Conservation (phyloP, 768 basidiomycete species). For the Mycena crocata region DNA sequence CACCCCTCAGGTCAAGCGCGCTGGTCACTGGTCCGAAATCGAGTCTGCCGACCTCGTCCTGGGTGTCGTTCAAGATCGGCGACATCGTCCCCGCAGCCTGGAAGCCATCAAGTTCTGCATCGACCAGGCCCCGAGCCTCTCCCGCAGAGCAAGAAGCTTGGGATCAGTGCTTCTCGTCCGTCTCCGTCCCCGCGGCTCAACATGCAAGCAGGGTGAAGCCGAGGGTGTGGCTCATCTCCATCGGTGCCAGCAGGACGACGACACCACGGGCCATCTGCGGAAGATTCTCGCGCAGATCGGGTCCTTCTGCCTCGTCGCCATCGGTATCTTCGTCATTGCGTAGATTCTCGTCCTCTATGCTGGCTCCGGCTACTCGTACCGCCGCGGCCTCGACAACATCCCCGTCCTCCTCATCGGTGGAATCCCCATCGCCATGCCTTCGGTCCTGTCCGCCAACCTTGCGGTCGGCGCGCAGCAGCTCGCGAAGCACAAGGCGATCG, state of each 20-base stretch:
- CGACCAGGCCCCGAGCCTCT: conserved; percentile 98
- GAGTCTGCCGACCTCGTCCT: conserved; percentile 92
- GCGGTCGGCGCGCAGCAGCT: conserved; percentile 98
- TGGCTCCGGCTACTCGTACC: too few relatives aligned
- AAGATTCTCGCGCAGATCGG: conserved; percentile 98
- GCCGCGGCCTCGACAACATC: too few relatives aligned
- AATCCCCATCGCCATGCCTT: conserved; percentile 99
- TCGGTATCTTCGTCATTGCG: conserved; percentile 96
- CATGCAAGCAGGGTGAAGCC: too few relatives aligned
- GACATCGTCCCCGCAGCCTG: conserved; percentile 98
- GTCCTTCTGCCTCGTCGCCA: too few relatives aligned
- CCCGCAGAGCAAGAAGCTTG: conserved; percentile 88
- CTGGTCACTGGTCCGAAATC: conserved; percentile 89
- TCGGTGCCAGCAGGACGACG: conserved; percentile 97
- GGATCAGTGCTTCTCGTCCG: conserved; percentile 98
- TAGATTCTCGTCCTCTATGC: too few relatives aligned
- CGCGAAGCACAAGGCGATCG: conserved; percentile 99
- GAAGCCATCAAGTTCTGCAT: conserved; percentile 98
- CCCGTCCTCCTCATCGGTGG: too few relatives aligned
- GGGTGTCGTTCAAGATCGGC: conserved; percentile 96
- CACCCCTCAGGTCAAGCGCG: too few relatives aligned
- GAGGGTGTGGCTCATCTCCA: conserved; percentile 98
- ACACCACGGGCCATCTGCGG: conserved; percentile 97
- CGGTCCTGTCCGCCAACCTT: conserved; percentile 96
- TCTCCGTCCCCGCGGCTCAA: conserved; percentile 99